A percentile compares a stretch with the other conserved stretches of the same genome.
Evolutionary conservation across 192 early-diverging fungal genomes (phyloP).

Genomic region (Helicostylum pulchrum): DNA sequence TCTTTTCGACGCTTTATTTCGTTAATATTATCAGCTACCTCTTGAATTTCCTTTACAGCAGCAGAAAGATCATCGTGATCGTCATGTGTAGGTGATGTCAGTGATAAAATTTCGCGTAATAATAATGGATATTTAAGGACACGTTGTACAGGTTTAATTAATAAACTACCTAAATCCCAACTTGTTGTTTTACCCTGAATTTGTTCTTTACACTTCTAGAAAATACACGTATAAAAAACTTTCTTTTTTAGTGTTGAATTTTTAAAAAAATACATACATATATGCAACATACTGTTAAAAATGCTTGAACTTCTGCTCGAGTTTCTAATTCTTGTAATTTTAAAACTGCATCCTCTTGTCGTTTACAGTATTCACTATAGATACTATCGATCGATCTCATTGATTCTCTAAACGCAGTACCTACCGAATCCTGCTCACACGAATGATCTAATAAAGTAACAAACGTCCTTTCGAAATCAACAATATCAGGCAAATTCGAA

Average conservation of each 20-base stretch:
- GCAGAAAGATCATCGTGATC: conserved; percentile 52
- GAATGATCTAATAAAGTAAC: conserved; percentile 59
- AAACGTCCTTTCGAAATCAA: conserved; percentile 60
- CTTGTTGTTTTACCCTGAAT: conserved; percentile 70
- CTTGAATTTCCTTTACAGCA: conserved; percentile 49
- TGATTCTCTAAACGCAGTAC: conserved; percentile 45
- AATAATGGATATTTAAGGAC: conserved; percentile 90
- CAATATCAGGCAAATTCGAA: conserved; percentile 70
- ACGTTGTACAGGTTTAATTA: conserved; percentile 94
- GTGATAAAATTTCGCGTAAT: conserved; percentile 34
- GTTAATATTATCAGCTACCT: conserved; percentile 75
- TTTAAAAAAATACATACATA: background rate
- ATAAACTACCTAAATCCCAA: conserved; percentile 85
- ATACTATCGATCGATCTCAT: conserved; percentile 17
- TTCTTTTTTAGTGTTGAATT: too few relatives aligned
- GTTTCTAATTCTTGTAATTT: conserved; percentile 59
- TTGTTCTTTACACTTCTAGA: conserved; percentile 45
- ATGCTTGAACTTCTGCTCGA: conserved; percentile 34
- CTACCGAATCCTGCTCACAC: conserved; percentile 38
- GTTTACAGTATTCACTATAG: conserved; percentile 71
- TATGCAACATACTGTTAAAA: conserved; percentile 26
- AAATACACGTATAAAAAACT: too few relatives aligned
- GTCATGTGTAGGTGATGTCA: conserved; percentile 51
- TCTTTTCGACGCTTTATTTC: conserved; percentile 80
- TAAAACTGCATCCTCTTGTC: conserved; percentile 63